Conservation (phyloP, 768 basidiomycete genomes). For the Phaffia tasmanica region DNA sequence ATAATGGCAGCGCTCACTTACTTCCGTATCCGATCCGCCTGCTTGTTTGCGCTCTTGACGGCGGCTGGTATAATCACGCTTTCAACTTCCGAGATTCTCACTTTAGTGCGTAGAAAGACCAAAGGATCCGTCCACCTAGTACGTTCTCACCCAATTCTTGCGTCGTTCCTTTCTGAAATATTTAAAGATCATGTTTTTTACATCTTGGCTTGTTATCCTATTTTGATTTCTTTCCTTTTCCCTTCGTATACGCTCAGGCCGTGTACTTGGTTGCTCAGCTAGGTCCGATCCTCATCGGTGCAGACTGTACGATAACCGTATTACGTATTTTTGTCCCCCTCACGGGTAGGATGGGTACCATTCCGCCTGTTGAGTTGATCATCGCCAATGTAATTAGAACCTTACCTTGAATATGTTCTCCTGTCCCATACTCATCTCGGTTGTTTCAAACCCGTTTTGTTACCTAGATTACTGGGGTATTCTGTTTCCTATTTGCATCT, state of each 20-base stretch:
- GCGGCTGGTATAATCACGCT: conserved; percentile 4
- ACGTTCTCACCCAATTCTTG: not conserved
- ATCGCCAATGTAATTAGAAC: conserved; percentile 10
- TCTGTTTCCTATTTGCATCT: conserved; percentile 15
- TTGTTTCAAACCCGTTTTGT: not conserved
- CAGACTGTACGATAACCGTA: conserved; percentile 2
- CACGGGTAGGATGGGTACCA: conserved; percentile 20
- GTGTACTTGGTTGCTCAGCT: conserved; percentile 1
- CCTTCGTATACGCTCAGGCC: not conserved
- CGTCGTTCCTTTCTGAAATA: too few relatives aligned
- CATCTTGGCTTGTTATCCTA: not conserved
- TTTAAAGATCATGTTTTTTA: too few relatives aligned
- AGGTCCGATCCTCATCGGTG: conserved; percentile 14
- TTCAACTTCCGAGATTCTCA: conserved; percentile 1
- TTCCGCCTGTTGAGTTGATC: conserved; percentile 22
- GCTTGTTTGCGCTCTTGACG: conserved; percentile 14
- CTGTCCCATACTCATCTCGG: not conserved
- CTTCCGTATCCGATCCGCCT: conserved; percentile 1
- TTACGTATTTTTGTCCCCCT: conserved; percentile 22
- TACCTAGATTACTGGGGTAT: conserved; percentile 8
- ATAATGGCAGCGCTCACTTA: not conserved
- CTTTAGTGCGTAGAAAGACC: not conserved
- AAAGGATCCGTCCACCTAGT: conserved; percentile 13
- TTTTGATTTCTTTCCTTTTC: not conserved
- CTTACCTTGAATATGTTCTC: not conserved